Base-by-base conservation (phyloP, 2,329 filamentous ascomycete species). In the Clonostachys chloroleuca region DNA sequence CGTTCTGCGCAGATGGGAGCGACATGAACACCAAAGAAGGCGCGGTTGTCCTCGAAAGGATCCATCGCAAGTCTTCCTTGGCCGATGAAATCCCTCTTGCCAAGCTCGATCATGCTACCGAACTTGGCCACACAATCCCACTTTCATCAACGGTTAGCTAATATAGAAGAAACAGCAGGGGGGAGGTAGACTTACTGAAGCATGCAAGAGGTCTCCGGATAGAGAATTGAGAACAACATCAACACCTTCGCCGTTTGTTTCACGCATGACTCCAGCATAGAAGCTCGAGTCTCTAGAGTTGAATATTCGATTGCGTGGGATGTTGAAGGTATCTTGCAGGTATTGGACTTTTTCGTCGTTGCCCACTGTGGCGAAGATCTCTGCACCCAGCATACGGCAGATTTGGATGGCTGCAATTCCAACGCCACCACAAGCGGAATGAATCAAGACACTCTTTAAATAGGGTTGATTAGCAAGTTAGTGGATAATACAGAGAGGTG, bases 31-130 rank as follows among this genome's bases (percentile, higher is more conserved):
- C 61, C 61, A 12, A 54, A 51, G 30, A 66, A 71, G 2, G 59
- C 59, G 1, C 66, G 59, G 5, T 64, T 67, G 1, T 51, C 52
- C 5, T 64, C 56, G 40, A 81, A 80, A 0, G 63, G 45, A 5
- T 30, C 42, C 36, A 45, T 56, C 47, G 6, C 43, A 36, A 49
- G 47, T 10, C 13, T 16, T 9, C 40, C 47, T 13, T 35, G 33
- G 7, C 34, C 47, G 34, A 46, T 5, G 5, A 74, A 57, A 42
- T 75, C 70, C 6, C 64, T 56, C 51, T 69, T 70, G 7, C 70
- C 70, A n/a, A 77, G 66, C 45, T 77, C 73, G 0, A 77, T 47
- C 57, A 78, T 68, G 4, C 55, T 62, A 0, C 72, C 74, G 42
- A 67, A 72, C 6, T 61, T 54, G 2, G 73, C 70, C 4, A 78